These are phyloP conservation scores for Penicillium vulpinum DNA, from an alignment of 2,329 filamentous ascomycete species.

Conservation along the genomic window DNA sequence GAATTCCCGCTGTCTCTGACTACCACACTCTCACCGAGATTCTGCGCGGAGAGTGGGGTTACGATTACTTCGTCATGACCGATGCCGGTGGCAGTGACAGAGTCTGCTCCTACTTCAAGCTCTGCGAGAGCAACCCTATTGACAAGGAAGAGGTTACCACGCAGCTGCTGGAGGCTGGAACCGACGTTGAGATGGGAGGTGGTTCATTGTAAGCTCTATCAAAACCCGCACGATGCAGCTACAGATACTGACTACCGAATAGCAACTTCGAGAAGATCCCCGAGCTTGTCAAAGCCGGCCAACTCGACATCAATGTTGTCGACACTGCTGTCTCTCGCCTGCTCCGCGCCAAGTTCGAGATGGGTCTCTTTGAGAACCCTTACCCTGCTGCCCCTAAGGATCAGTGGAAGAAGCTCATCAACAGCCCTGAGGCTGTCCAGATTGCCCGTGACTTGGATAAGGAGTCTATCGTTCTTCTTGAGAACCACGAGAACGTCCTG, in stretches of 20 bases:
- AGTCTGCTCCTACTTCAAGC: conserved; percentile 62
- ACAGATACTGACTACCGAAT: conserved; percentile 2
- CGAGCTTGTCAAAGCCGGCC: conserved; percentile 61
- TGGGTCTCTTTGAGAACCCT: conserved; percentile 71
- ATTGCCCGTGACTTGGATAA: conserved; percentile 64
- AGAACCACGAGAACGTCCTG: conserved; percentile 57
- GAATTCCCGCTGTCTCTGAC: conserved; percentile 66
- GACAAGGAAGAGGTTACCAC: conserved; percentile 66
- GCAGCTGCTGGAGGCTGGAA: conserved; percentile 65
- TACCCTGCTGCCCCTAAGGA: conserved; percentile 60
- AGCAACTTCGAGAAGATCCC: conserved; percentile 67
- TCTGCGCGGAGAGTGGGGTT: conserved; percentile 70
- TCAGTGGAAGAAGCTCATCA: conserved; percentile 59
- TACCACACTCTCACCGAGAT: conserved; percentile 67
- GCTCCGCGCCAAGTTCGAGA: conserved; percentile 66
- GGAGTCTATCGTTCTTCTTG: conserved; percentile 63
- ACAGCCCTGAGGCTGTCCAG: conserved; percentile 59
- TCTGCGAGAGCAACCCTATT: conserved; percentile 61
- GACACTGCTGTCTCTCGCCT: conserved; percentile 66
- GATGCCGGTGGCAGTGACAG: conserved; percentile 72
- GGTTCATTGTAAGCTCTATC: conserved; percentile 57
- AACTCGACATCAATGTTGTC: conserved; percentile 60
- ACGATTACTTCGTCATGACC: conserved; percentile 64
- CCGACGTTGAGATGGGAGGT: conserved; percentile 74
- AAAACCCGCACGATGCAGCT: neutral